phyloP scores from a whole-genome alignment of 768 basidiomycete genomes.

The Lentinus tigrinus region DNA sequence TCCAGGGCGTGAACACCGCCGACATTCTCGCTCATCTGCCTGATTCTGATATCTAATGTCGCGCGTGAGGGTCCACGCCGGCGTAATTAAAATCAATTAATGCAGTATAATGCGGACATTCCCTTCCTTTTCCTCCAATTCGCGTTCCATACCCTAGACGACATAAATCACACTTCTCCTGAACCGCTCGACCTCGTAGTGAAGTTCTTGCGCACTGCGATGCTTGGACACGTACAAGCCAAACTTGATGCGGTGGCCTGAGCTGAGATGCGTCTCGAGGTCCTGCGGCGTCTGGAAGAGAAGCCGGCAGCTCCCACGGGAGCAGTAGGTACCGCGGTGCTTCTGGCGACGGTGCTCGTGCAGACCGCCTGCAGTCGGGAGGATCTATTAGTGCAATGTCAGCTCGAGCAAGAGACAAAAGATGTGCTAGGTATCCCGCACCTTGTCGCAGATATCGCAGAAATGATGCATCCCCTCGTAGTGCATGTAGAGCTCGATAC shows the following conservation, averaged over 20 bases:
- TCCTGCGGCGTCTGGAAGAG: slow-evolving; percentile 41
- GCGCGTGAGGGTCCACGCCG: too few relatives aligned
- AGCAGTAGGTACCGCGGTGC: slow-evolving; percentile 40
- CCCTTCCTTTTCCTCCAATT: too few relatives aligned
- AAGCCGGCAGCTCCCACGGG: slow-evolving; percentile 39
- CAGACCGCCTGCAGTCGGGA: slow-evolving; percentile 39
- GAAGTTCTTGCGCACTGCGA: too few relatives aligned
- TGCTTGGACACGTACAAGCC: too few relatives aligned
- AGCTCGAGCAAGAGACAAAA: too few relatives aligned
- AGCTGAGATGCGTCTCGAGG: slow-evolving; percentile 19
- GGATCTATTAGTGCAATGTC: slow-evolving; percentile 33
- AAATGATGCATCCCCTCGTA: slow-evolving; percentile 39
- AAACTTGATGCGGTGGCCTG: too few relatives aligned
- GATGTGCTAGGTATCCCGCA: too few relatives aligned
- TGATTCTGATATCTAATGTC: background rate
- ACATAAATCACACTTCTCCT: too few relatives aligned
- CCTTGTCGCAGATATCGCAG: slow-evolving; percentile 38
- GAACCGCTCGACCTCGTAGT: too few relatives aligned
- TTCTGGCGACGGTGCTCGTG: slow-evolving; percentile 30
- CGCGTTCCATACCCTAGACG: too few relatives aligned
- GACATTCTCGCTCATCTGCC: background rate
- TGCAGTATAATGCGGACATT: too few relatives aligned
- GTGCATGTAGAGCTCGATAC: slow-evolving; percentile 42
- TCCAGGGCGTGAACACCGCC: slow-evolving; percentile 4
- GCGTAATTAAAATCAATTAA: too few relatives aligned